These are phyloP conservation scores for Dunaliella sp. DNA, from an alignment of 139 green algal genomes.

Conservation along the genomic window DNA sequence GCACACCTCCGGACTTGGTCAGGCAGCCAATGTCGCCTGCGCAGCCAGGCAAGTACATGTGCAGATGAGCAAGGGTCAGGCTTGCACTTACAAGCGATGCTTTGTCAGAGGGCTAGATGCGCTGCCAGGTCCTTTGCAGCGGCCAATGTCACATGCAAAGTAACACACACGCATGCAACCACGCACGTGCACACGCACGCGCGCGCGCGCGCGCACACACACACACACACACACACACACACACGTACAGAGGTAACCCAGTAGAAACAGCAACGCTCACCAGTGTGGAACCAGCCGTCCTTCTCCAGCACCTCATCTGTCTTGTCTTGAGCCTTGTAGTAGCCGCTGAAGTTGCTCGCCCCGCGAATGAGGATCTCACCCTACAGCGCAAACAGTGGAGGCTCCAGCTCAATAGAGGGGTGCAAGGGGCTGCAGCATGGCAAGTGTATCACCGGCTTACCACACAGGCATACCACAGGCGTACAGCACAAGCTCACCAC, in stretches of 20 bases:
- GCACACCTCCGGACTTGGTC: constrained; percentile 65
- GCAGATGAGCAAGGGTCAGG: no score
- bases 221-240: no score
- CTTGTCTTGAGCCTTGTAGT: constrained; percentile 85
- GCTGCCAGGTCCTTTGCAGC: no score
- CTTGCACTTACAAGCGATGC: no score
- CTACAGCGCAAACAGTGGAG: no score
- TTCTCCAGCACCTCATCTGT: constrained; percentile 54
- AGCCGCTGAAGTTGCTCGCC: constrained; percentile 82
- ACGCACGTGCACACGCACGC: not conserved
- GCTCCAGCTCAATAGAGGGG: no score
- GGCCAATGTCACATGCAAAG: no score
- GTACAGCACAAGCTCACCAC: not conserved
- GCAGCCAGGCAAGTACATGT: not conserved
- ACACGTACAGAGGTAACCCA: no score
- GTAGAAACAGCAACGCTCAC: no score
- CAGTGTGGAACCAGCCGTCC: constrained; percentile 68
- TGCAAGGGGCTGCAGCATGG: not conserved
- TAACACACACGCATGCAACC: no score
- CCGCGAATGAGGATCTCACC: constrained; percentile 75
- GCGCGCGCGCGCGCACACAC: not conserved
- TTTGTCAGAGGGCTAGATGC: no score
- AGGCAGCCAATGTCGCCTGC: constrained; percentile 88
- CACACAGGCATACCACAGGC: not conserved
- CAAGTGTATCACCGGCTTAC: not conserved